Conservation (phyloP, 306 rosid species). For the Luffa acutangula region DNA sequence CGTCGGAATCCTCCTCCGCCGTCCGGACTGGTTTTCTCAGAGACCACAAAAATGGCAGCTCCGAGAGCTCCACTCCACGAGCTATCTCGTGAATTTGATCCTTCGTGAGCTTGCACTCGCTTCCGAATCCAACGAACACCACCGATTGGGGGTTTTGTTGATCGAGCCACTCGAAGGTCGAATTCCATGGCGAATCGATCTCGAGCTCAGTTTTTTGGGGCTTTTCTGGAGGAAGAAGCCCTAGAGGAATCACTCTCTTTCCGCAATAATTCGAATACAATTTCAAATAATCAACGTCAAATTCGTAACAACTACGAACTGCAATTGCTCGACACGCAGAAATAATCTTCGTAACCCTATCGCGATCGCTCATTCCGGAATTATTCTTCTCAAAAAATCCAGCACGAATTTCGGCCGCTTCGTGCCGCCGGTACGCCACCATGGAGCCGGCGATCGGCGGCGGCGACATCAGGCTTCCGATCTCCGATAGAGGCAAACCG, state of each 20-base stretch:
- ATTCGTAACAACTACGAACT: background rate
- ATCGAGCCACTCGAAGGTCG: slow-evolving; percentile 33
- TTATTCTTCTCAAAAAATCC: background rate
- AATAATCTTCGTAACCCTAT: background rate
- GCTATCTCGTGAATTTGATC: slow-evolving; percentile 35
- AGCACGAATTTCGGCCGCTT: background rate
- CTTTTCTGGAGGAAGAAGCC: slow-evolving; percentile 25
- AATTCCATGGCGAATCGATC: background rate
- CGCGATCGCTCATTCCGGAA: background rate
- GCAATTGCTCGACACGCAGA: background rate
- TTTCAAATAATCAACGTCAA: slow-evolving; percentile 9
- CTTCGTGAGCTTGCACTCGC: slow-evolving; percentile 26
- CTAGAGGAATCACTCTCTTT: slow-evolving; percentile 28
- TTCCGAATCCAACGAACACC: slow-evolving; percentile 36
- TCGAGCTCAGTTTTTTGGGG: background rate
- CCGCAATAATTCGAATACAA: slow-evolving; percentile 3
- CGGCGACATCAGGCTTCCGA: background rate
- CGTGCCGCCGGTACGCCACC: background rate
- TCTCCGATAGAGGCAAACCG: background rate
- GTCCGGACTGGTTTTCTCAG: slow-evolving; percentile 25
- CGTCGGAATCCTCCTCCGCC: background rate
- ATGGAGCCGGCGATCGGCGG: background rate
- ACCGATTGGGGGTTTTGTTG: slow-evolving; percentile 22
- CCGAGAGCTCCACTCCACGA: slow-evolving; percentile 28
- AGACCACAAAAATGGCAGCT: slow-evolving; percentile 33